These are phyloP conservation scores for Ampelomyces quisqualis DNA, from an alignment of 2,329 filamentous ascomycete genomes.

Conservation along the genomic window DNA sequence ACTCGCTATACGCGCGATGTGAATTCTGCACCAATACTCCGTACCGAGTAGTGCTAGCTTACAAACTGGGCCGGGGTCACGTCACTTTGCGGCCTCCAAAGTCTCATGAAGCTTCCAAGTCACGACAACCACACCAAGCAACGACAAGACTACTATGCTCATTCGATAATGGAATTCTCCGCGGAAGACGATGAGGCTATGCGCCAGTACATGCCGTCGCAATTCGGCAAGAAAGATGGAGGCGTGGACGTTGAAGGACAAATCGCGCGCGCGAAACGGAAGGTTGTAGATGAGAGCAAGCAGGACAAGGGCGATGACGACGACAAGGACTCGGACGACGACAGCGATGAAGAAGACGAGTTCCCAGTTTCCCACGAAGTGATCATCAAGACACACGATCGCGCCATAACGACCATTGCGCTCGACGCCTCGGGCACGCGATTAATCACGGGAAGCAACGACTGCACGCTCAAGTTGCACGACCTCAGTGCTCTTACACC, in stretches of 20 bases:
- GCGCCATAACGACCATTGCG: conserved; percentile 78
- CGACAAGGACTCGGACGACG: no score
- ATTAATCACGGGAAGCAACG: conserved; percentile 85
- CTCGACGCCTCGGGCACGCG: conserved; percentile 83
- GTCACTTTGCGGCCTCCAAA: conserved; percentile 14
- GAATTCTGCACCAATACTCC: conserved; percentile 47
- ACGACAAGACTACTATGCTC: conserved; percentile 6
- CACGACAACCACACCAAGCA: conserved; percentile 4
- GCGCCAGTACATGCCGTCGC: conserved; percentile 73
- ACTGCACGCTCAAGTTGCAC: conserved; percentile 89
- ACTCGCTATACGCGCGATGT: conserved; percentile 44
- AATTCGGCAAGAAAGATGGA: conserved; percentile 81
- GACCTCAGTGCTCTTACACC: conserved; percentile 96
- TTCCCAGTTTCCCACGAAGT: conserved; percentile 93
- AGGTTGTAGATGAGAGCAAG: conserved; percentile 45
- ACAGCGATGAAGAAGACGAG: conserved; percentile 73
- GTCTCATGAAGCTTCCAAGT: conserved; percentile 2
- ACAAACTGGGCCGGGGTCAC: no score
- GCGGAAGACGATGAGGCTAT: conserved; percentile 64
- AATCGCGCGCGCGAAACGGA: conserved; percentile 74
- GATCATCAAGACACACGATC: conserved; percentile 86
- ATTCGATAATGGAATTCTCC: conserved; percentile 30
- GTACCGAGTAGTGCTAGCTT: no score
- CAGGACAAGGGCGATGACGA: conserved; percentile 49
- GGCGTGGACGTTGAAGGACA: conserved; percentile 75